These are phyloP conservation scores for Mucor plumbeus DNA, from an alignment of 371 early-diverging fungal species.

Conservation along the genomic window DNA sequence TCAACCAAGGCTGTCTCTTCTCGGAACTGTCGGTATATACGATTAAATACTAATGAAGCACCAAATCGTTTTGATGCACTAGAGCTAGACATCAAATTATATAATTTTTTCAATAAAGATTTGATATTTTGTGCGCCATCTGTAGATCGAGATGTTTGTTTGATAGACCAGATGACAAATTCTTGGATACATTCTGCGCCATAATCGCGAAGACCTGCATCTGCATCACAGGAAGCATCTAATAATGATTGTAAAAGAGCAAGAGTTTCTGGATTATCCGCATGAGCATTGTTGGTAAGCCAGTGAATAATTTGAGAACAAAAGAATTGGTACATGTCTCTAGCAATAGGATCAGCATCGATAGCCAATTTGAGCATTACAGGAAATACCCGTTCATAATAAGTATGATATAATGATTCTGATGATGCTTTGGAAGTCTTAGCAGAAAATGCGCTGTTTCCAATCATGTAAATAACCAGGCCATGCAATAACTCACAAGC, in stretches of 20 bases:
- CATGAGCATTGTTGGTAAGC: constrained; percentile 75
- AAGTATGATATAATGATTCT: constrained; percentile 63
- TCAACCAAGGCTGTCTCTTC: constrained; percentile 67
- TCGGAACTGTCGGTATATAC: constrained; percentile 71
- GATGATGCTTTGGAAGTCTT: constrained; percentile 40
- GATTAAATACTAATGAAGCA: constrained; percentile 72
- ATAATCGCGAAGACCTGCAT: constrained; percentile 72
- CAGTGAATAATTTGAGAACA: constrained; percentile 78
- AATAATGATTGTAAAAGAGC: constrained; percentile 71
- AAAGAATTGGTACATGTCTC: constrained; percentile 69
- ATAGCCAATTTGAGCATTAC: constrained; percentile 71
- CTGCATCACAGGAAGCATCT: constrained; percentile 64
- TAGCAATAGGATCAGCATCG: constrained; percentile 73
- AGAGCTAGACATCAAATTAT: constrained; percentile 65
- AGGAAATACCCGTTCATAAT: constrained; percentile 73
- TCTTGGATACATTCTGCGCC: constrained; percentile 78
- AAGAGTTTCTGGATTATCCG: constrained; percentile 80
- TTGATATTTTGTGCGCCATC: constrained; percentile 68
- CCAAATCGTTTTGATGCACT: constrained; percentile 72
- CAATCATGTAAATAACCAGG: constrained; percentile 73
- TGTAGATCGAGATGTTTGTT: constrained; percentile 57
- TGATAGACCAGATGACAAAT: constrained; percentile 79
- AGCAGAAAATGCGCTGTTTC: constrained; percentile 65
- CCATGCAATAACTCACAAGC: constrained; percentile 82
- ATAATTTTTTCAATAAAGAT: constrained; percentile 71